phyloP scores from a whole-genome alignment of 2,329 filamentous ascomycete genomes.

The Aspergillus jensenii region DNA sequence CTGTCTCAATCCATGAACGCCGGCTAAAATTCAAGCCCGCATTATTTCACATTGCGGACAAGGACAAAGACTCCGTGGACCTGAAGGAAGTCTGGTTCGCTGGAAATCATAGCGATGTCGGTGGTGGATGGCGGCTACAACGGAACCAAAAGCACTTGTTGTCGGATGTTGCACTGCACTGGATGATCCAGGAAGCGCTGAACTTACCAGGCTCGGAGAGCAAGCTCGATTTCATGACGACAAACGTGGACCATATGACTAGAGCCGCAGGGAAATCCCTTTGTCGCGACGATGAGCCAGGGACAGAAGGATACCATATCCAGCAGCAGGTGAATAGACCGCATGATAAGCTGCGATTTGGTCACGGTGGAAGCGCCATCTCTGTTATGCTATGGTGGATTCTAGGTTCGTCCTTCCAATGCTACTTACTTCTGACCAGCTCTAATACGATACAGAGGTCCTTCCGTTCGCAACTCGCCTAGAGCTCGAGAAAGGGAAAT shows the following conservation, averaged over 20 bases:
- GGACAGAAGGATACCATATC: constrained; percentile 10
- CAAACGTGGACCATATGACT: constrained; percentile 15
- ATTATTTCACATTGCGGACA: constrained; percentile 36
- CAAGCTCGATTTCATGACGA: constrained; percentile 21
- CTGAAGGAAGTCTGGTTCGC: constrained; percentile 58
- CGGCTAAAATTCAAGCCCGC: constrained; percentile 58
- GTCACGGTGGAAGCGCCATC: constrained; percentile 26
- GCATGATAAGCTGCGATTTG: constrained; percentile 36
- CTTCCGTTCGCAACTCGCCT: constrained; percentile 38
- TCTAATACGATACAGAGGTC: constrained; percentile 24
- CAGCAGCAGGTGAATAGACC: constrained; percentile 22
- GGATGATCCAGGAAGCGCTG: constrained; percentile 53
- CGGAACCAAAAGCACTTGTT: constrained; percentile 32
- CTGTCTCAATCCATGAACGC: constrained; percentile 55
- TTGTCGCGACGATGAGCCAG: constrained; percentile 14
- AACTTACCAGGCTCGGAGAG: constrained; percentile 22
- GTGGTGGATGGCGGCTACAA: constrained; percentile 51
- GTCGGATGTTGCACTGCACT: constrained; percentile 53
- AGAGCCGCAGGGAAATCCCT: constrained; percentile 11
- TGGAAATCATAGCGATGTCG: constrained; percentile 55
- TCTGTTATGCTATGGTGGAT: constrained; percentile 37
- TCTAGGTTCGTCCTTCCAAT: constrained; percentile 21
- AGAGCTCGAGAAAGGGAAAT: constrained; percentile 36
- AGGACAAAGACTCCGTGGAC: constrained; percentile 36
- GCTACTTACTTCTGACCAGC: neutral